Percentiles rank a stretch among this genome's conserved stretches.
Conservation (phyloP, 2,329 filamentous ascomycete genomes). For the Colletotrichum tabaci region DNA sequence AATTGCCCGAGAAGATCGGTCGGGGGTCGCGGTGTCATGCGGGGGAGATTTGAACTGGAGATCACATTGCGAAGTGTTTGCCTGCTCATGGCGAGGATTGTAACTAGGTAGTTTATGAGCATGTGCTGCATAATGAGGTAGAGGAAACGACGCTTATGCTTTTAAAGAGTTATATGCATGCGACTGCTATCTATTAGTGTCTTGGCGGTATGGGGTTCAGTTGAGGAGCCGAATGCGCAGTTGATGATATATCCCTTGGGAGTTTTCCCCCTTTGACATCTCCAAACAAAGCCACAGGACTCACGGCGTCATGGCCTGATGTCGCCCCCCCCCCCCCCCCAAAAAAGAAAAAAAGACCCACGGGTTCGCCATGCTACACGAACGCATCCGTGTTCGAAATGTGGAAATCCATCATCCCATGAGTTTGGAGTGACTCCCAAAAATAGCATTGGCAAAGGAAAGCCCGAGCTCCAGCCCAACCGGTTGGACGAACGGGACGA, state of each 20-base stretch:
- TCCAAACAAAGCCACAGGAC: neutral
- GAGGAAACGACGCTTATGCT: neutral
- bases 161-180: neutral
- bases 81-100: neutral
- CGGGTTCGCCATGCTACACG: neutral
- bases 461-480: neutral
- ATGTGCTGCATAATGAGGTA: neutral
- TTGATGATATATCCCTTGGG: neutral
- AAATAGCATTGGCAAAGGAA: neutral
- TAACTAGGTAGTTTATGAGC: neutral
- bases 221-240: neutral
- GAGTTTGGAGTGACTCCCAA: conserved; percentile 1
- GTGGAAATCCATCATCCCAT: neutral
- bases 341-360: neutral
- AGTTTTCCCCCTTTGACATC: neutral
- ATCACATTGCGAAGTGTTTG: conserved; percentile 26
- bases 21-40: conserved; percentile 5
- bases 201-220: neutral
- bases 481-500: neutral
- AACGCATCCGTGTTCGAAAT: neutral
- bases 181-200: neutral
- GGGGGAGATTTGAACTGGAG: conserved; percentile 28
- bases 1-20: conserved; percentile 31
- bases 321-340: neutral
- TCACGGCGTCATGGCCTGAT: neutral